Percentiles rank a stretch among this genome's conserved stretches.
These are phyloP conservation scores for Bipolaris cookei DNA, from an alignment of 2,329 filamentous ascomycete species.

Conservation along the genomic window DNA sequence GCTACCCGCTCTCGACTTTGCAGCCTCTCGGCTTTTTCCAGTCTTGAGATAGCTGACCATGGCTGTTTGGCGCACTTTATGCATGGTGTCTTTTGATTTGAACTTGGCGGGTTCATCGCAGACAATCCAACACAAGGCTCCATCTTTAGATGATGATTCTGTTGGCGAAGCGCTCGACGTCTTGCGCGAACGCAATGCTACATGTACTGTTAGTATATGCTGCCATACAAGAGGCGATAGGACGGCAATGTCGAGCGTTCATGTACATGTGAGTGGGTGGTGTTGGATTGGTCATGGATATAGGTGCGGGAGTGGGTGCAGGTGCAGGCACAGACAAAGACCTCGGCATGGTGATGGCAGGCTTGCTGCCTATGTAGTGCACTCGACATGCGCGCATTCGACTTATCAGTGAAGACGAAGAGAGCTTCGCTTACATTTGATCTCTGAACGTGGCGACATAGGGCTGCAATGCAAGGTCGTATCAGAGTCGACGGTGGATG, in stretches of 20 bases:
- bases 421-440: constrained; percentile 31
- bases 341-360: not conserved
- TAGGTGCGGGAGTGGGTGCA: not conserved
- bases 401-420: constrained; percentile 13
- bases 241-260: not conserved
- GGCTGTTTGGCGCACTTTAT: constrained; percentile 43
- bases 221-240: not conserved
- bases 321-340: not conserved
- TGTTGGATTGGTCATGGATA: not conserved
- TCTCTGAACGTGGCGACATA: constrained; percentile 31
- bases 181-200: constrained; percentile 17
- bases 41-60: constrained; percentile 43
- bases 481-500: constrained; percentile 29
- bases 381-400: constrained; percentile 1
- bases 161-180: constrained; percentile 18
- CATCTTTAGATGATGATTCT: constrained; percentile 9
- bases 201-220: constrained; percentile 9
- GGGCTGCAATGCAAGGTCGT: constrained; percentile 29
- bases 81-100: constrained; percentile 43
- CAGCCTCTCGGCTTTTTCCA: constrained; percentile 24
- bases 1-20: constrained; percentile 20
- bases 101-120: constrained; percentile 40
- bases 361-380: not conserved
- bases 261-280: not conserved
- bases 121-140: constrained; percentile 42